Evolutionary conservation across 2,329 filamentous ascomycete species (phyloP), one percentile per base, ranked within the genome.

Genomic region (Pseudocercospora musae): DNA sequence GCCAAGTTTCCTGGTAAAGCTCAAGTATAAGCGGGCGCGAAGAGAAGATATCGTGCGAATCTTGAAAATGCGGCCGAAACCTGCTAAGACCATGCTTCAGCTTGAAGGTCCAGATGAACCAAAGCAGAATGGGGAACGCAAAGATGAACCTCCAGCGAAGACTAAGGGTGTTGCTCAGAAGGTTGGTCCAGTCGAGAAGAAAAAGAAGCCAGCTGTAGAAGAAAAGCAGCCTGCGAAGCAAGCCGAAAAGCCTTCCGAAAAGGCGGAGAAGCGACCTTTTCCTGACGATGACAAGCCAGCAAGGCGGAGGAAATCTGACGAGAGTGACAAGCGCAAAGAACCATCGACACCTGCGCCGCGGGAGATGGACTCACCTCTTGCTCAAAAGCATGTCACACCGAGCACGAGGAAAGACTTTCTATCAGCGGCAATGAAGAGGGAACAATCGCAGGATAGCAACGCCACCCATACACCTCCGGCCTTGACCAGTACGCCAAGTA

Each of bases 151-250:
- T 55, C 48, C 62, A 57, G 50, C 44, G 29, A 66, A 63, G 11
- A 65, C 63, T 0, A 72, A 72, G 57, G 72, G 72, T 10, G 71
- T 73, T n/a, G 71, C 72, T 10, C 71, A 73, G 57, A 73, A 70
- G 48, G 59, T 73, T 33, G 67, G 66, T 9, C 69, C 69, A 11
- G 58, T 46, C 29, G 64, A 62, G 58, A 68, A 68, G 57, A 59
- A 68, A 31, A 64, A 64, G 60, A 63, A 50, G 29, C 25, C 27
- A 11, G 9, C 57, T 10, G 44, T 53, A 23, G 63, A 57, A 58
- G 59, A 68, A 25, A 62, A 59, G 58, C 58, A 29, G 46, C 42
- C 50, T 11, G 65, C 55, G 27, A 63, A 63, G 57, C 52, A 46
- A 15, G 53, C 54, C 18, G 62, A 25, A 15, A 62, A 31, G 57